A percentile compares a stretch with the other conserved stretches of the same genome.
Conservation (phyloP, 2,329 filamentous ascomycete genomes). For the Fusarium brevicatenulatum region DNA sequence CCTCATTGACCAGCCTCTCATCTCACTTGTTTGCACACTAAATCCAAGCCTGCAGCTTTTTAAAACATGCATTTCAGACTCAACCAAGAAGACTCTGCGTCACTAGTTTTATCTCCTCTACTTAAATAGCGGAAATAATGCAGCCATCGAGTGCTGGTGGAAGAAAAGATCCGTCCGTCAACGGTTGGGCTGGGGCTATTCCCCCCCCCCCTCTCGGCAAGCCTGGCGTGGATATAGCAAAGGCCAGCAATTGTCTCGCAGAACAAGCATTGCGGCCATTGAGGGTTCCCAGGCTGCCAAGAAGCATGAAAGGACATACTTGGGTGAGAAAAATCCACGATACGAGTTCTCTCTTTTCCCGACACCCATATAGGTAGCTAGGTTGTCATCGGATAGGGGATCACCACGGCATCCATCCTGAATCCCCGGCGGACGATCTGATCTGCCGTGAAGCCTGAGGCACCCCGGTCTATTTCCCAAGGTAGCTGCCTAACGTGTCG, state of each 20-base stretch:
- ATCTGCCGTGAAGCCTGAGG: conserved; percentile 42
- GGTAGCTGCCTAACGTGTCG: conserved; percentile 24
- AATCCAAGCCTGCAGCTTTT: neutral
- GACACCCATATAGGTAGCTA: neutral
- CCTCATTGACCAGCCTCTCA: neutral
- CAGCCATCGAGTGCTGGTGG: conserved; percentile 23
- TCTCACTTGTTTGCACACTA: conserved; percentile 11
- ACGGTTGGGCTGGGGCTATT: conserved; percentile 9
- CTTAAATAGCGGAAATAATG: conserved; percentile 27
- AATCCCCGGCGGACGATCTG: conserved; percentile 34
- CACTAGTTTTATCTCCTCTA: neutral
- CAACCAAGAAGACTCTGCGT: neutral
- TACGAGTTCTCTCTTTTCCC: conserved; percentile 36
- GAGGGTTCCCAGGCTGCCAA: conserved; percentile 8
- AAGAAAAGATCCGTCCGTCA: conserved; percentile 21
- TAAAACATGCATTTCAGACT: neutral
- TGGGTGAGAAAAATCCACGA: conserved; percentile 6
- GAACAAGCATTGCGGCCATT: neutral
- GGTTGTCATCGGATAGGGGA: conserved; percentile 28
- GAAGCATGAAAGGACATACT: conserved; percentile 26
- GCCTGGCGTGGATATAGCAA: conserved; percentile 25
- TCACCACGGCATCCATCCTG: conserved; percentile 34
- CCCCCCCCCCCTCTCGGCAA: neutral
- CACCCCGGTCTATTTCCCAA: conserved; percentile 22
- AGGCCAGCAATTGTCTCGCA: conserved; percentile 7